These are phyloP conservation scores for Sporisorium reilianum DNA, from an alignment of 1,284 basidiomycete species.

Conservation along the genomic window DNA sequence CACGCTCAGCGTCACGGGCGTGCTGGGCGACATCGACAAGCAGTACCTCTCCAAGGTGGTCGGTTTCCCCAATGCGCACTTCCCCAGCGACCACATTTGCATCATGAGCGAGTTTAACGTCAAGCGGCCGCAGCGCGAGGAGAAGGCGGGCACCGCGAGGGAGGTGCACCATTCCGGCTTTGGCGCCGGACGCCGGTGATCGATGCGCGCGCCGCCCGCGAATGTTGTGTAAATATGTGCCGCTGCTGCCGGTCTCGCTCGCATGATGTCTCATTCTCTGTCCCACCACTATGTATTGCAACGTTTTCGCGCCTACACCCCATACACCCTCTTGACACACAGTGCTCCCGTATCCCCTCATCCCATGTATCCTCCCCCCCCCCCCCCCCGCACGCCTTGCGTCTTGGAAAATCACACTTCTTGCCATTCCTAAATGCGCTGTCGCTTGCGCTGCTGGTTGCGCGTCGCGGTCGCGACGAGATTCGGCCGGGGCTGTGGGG, in stretches of 20 bases:
- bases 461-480: constrained; percentile 39
- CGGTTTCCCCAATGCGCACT: constrained; percentile 96
- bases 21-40: constrained; percentile 89
- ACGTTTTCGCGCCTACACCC: no score
- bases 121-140: constrained; percentile 38
- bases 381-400: no score
- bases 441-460: constrained; percentile 47
- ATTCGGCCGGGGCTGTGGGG: constrained; percentile 10
- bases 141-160: constrained; percentile 8
- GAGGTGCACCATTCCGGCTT: constrained; percentile 29
- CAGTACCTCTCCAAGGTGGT: constrained; percentile 89
- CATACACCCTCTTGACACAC: background rate
- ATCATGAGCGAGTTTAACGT: constrained; percentile 67
- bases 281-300: background rate
- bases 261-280: background rate
- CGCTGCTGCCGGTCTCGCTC: background rate
- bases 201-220: no score
- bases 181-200: constrained; percentile 22
- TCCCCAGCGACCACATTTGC: constrained; percentile 74
- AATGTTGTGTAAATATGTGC: background rate
- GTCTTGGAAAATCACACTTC: background rate
- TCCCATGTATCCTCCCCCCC: no score
- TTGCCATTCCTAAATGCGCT: constrained; percentile 16
- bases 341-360: no score
- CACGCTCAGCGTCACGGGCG: constrained; percentile 83